These are phyloP conservation scores for Dothideomycetes sp. DNA, from an alignment of 2,329 filamentous ascomycete genomes.

Conservation along the genomic window DNA sequence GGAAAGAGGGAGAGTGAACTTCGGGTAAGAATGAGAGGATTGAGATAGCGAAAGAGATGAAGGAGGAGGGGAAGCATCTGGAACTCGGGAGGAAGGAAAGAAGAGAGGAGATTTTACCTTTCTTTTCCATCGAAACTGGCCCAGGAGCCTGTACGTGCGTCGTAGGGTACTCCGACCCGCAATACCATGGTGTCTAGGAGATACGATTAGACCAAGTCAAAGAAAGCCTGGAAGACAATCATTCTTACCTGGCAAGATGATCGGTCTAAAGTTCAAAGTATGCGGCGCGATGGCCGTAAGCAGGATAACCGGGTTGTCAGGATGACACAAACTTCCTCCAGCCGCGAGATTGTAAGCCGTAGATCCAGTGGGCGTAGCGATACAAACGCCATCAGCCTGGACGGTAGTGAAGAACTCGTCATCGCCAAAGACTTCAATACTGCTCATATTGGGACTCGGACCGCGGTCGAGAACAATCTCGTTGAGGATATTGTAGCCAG, in stretches of 20 bases:
- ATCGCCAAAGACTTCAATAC: slow-evolving; percentile 85
- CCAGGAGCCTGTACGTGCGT: slow-evolving; percentile 82
- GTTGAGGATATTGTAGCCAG: slow-evolving; percentile 84
- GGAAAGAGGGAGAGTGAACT: too few species aligned
- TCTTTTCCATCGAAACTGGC: slow-evolving; percentile 96
- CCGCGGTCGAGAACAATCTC: slow-evolving; percentile 94
- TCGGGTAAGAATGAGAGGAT: too few species aligned
- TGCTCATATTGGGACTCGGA: slow-evolving; percentile 89
- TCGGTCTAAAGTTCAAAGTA: slow-evolving; percentile 89
- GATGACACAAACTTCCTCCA: slow-evolving; percentile 89
- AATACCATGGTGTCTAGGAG: slow-evolving; percentile 96
- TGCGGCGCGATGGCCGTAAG: slow-evolving; percentile 92
- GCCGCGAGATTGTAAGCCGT: slow-evolving; percentile 94
- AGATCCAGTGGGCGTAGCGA: slow-evolving; percentile 87
- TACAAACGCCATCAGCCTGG: slow-evolving; percentile 84
- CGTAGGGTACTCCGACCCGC: slow-evolving; percentile 87
- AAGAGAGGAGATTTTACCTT: slow-evolving; percentile 37
- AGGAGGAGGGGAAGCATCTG: too few species aligned
- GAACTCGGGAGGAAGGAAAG: too few species aligned
- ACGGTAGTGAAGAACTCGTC: slow-evolving; percentile 93
- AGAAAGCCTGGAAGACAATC: too few species aligned
- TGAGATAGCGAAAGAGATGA: too few species aligned
- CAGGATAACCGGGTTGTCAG: slow-evolving; percentile 92
- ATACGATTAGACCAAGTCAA: too few species aligned
- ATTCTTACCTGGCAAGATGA: slow-evolving; percentile 87